Percentiles rank a stretch among this genome's conserved stretches.
These are phyloP conservation scores for Steccherinum ochraceum DNA, from an alignment of 768 basidiomycete genomes.

Conservation along the genomic window DNA sequence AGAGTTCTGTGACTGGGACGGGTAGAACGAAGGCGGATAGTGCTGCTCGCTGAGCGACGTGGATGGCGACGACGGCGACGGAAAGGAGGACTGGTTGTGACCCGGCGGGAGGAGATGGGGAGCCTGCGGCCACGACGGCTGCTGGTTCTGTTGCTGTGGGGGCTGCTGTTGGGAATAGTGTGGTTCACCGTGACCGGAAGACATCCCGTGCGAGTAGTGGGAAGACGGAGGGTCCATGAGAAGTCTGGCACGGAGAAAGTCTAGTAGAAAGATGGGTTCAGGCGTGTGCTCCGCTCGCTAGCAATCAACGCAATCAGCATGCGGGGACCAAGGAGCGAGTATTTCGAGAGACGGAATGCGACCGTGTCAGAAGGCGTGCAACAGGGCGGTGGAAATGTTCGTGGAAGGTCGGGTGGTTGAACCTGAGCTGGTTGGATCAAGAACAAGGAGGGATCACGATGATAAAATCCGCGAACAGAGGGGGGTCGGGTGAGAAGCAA, in stretches of 20 bases:
- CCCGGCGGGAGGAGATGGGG: slow-evolving; percentile 23
- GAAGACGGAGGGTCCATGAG: slow-evolving; percentile 21
- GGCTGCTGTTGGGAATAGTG: slow-evolving; percentile 27
- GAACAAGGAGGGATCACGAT: too few species aligned
- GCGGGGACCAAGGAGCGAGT: background rate
- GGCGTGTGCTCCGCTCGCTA: background rate
- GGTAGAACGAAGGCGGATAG: slow-evolving; percentile 19
- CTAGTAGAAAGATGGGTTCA: background rate
- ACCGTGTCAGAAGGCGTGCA: background rate
- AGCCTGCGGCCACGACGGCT: slow-evolving; percentile 25
- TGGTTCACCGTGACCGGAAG: slow-evolving; percentile 15
- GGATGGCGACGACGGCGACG: slow-evolving; percentile 27
- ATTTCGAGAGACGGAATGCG: background rate
- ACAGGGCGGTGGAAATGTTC: background rate
- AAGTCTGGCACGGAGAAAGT: background rate
- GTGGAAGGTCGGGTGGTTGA: background rate
- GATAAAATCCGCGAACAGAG: too few species aligned
- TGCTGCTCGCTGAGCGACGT: slow-evolving; percentile 26
- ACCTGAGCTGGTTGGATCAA: background rate
- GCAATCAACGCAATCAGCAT: background rate
- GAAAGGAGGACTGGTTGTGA: slow-evolving; percentile 24
- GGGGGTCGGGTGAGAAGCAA: too few species aligned
- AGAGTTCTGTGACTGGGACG: slow-evolving; percentile 4
- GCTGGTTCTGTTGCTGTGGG: slow-evolving; percentile 17
- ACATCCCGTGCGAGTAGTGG: slow-evolving; percentile 21